Evolutionary conservation across 352 stramenopile species (phyloP).

Genomic region (Phytopythium vexans): DNA sequence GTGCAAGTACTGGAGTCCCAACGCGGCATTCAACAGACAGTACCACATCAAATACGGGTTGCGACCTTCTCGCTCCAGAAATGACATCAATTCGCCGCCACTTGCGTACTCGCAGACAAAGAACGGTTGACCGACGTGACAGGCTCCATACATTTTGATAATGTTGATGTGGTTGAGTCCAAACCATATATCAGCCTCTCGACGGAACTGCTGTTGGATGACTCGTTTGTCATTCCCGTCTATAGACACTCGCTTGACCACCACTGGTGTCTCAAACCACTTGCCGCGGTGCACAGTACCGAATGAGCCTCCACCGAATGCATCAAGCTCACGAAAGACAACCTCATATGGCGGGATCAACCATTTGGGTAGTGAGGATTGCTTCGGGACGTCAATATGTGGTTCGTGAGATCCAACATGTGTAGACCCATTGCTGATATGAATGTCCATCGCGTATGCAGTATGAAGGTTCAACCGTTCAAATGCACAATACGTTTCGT

Average conservation of each 20-base stretch:
- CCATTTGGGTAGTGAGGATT: not conserved
- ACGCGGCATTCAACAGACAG: no score
- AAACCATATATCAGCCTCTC: conserved; percentile 20
- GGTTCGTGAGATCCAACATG: no score
- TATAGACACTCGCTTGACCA: conserved; percentile 10
- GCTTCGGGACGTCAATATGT: no score
- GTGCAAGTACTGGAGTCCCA: no score
- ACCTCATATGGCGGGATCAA: not conserved
- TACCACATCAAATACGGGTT: no score
- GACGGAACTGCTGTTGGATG: conserved; percentile 7
- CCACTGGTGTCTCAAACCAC: conserved; percentile 11
- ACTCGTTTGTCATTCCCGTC: not conserved
- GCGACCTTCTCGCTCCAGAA: no score
- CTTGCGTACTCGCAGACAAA: no score
- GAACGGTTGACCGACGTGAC: conserved; percentile 16
- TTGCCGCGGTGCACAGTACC: conserved; percentile 10
- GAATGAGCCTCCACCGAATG: conserved; percentile 9
- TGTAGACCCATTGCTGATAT: no score
- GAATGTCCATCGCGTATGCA: no score
- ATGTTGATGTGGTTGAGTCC: conserved; percentile 22
- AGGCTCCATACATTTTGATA: conserved; percentile 24
- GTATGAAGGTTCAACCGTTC: no score
- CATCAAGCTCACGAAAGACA: not conserved
- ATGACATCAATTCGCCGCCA: no score
- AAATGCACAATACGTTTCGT: no score